A percentile compares a stretch with the other conserved stretches of the same genome.
phyloP scores from a whole-genome alignment of 331 rosid genomes.

The Pyrus hybrid region DNA sequence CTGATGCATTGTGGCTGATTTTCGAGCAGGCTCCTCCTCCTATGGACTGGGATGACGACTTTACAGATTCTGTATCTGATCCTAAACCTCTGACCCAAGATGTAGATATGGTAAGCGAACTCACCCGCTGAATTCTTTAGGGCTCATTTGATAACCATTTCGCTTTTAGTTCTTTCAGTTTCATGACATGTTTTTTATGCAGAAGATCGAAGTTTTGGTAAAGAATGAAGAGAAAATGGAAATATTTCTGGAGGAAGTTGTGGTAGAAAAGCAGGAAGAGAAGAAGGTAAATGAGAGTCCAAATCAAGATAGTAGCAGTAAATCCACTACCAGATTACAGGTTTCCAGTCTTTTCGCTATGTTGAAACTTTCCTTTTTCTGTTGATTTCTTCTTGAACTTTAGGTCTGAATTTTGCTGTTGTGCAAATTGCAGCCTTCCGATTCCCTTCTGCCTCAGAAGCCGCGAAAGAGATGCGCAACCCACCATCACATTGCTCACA shows the following conservation, averaged over 20 bases:
- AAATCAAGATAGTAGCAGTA: constrained; percentile 19
- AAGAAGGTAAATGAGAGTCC: constrained; percentile 29
- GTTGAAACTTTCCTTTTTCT: neutral
- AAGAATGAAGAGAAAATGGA: constrained; percentile 35
- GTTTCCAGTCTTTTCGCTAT: constrained; percentile 22
- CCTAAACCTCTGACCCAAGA: constrained; percentile 18
- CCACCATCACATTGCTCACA: constrained; percentile 61
- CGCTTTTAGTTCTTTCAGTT: neutral
- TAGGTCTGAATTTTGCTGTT: constrained; percentile 9
- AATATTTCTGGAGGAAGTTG: constrained; percentile 17
- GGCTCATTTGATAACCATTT: neutral
- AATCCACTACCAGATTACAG: constrained; percentile 23
- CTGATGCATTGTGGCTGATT: constrained; percentile 18
- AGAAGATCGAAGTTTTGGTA: constrained; percentile 18
- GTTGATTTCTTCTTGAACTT: neutral
- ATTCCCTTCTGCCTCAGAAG: constrained; percentile 27
- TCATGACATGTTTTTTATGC: neutral
- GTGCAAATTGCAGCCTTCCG: constrained; percentile 34
- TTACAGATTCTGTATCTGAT: constrained; percentile 16
- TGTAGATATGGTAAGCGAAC: constrained; percentile 28
- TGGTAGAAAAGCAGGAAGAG: constrained; percentile 21
- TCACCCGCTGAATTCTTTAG: neutral
- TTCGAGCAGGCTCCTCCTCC: constrained; percentile 62
- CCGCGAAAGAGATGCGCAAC: constrained; percentile 51
- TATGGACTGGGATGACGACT: constrained; percentile 18